Conservation (phyloP, 352 stramenopile species). For the Pythium angustatum region DNA sequence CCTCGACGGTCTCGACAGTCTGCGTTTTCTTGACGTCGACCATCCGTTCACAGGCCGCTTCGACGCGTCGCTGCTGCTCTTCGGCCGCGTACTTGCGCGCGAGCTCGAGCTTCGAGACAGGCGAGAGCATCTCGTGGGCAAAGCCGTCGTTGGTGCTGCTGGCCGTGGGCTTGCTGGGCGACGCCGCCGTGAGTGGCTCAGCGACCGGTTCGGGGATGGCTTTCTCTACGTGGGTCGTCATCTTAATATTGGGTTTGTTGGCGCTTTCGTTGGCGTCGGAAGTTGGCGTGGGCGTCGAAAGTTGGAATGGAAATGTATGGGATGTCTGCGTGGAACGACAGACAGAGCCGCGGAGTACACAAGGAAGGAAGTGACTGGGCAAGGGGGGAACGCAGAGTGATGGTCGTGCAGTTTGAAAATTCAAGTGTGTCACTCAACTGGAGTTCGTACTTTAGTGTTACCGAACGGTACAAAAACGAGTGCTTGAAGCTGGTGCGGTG, state of each 20-base stretch:
- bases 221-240: constrained; percentile 60
- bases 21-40: constrained; percentile 52
- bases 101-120: constrained; percentile 75
- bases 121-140: constrained; percentile 54
- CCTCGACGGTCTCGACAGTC: constrained; percentile 58
- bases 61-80: constrained; percentile 76
- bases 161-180: constrained; percentile 31
- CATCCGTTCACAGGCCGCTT: constrained; percentile 56
- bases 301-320: constrained; percentile 29
- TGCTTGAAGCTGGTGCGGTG: constrained; percentile 12
- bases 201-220: constrained; percentile 15
- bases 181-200: constrained; percentile 30
- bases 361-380: neutral
- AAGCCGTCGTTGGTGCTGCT: constrained; percentile 33
- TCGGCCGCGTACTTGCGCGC: constrained; percentile 54
- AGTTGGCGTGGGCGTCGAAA: constrained; percentile 7
- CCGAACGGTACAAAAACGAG: neutral
- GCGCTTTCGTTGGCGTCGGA: constrained; percentile 25
- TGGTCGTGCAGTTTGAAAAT: constrained; percentile 32
- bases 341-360: constrained; percentile 8
- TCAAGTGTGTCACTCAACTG: constrained; percentile 32
- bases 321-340: neutral
- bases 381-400: constrained; percentile 14
- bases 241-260: constrained; percentile 21
- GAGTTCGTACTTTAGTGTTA: constrained; percentile 17